phyloP scores from a whole-genome alignment of 306 rosid genomes.

The Arachis stenosperma region DNA sequence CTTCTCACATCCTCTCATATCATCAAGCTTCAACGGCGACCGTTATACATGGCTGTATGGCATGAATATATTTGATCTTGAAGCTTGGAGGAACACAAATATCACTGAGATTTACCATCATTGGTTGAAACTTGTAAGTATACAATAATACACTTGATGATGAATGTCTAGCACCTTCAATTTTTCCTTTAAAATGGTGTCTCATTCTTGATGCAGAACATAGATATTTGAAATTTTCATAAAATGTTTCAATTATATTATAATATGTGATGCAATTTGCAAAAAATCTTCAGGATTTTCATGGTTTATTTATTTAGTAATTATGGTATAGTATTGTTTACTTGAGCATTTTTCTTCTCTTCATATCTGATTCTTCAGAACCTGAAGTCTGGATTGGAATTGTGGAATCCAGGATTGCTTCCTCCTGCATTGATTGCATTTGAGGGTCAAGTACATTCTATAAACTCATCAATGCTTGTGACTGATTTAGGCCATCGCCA shows the following conservation, averaged over 20 bases:
- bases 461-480: conserved; percentile 70
- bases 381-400: conserved; percentile 55
- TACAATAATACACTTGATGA: conserved; percentile 9
- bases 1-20: conserved; percentile 74
- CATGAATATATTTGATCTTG: conserved; percentile 76
- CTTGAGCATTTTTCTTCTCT: neutral
- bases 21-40: conserved; percentile 60
- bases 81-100: conserved; percentile 83
- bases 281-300: no score
- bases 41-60: conserved; percentile 81
- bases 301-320: neutral
- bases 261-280: neutral
- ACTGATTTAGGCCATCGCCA: conserved; percentile 68
- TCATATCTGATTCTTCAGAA: conserved; percentile 55
- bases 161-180: neutral
- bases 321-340: neutral
- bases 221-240: conserved; percentile 17
- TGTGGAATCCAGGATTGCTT: conserved; percentile 83
- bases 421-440: conserved; percentile 81
- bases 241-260: neutral
- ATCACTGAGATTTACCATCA: conserved; percentile 67
- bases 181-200: neutral
- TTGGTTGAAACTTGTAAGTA: conserved; percentile 80
- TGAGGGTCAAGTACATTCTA: conserved; percentile 74
- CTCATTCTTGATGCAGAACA: neutral